Evolutionary conservation across 768 basidiomycete genomes (phyloP).

Genomic region (Botryobasidium botryosum): DNA sequence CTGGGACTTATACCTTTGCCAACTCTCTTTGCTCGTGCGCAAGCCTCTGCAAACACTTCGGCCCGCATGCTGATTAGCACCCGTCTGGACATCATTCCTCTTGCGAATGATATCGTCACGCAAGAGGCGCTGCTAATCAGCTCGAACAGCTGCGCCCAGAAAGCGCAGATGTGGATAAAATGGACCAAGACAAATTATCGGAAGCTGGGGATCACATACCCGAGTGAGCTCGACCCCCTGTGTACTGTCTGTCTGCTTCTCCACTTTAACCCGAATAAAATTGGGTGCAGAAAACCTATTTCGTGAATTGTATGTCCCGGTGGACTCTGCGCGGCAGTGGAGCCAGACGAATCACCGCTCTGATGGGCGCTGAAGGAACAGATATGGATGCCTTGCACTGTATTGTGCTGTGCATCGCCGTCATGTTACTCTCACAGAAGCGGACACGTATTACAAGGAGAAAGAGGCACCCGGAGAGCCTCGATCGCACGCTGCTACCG

Average conservation of each 20-base stretch:
- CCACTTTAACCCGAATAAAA: constrained; percentile 9
- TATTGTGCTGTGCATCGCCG: constrained; percentile 75
- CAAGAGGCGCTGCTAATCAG: constrained; percentile 69
- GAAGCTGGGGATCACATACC: constrained; percentile 66
- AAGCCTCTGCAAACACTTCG: constrained; percentile 32
- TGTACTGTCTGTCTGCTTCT: constrained; percentile 1
- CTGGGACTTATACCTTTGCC: too few species aligned
- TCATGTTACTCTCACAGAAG: constrained; percentile 84
- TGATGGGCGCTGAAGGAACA: constrained; percentile 43
- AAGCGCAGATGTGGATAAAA: constrained; percentile 81
- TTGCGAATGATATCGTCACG: constrained; percentile 18
- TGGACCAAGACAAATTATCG: constrained; percentile 95
- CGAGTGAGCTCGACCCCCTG: constrained; percentile 38
- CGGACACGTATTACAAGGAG: background rate
- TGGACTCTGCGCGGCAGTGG: constrained; percentile 51
- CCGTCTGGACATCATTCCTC: constrained; percentile 6
- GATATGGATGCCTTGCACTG: constrained; percentile 73
- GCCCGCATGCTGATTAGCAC: constrained; percentile 10
- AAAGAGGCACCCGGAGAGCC: constrained; percentile 29
- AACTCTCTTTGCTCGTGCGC: constrained; percentile 38
- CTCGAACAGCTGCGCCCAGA: constrained; percentile 86
- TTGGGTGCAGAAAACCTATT: background rate
- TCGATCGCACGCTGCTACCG: constrained; percentile 28
- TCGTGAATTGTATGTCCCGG: constrained; percentile 56
- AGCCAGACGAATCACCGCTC: constrained; percentile 61